Conservation (phyloP, 192 early-diverging fungal species). For the Gonapodya prolifera region DNA sequence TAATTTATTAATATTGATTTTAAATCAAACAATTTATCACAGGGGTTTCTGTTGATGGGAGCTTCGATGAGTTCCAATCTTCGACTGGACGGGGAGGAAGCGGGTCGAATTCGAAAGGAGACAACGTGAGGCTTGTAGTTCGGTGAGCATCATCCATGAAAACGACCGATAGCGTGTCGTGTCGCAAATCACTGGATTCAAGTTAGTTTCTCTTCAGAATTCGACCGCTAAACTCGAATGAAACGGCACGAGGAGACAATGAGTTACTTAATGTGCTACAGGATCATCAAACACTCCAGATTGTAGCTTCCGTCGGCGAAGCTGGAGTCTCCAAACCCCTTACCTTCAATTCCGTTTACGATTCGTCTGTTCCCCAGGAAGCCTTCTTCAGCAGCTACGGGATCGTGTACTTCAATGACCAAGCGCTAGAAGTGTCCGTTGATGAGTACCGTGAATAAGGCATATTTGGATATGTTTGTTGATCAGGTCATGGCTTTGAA, state of each 20-base stretch:
- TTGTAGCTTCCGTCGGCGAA: background rate
- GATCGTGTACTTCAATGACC: background rate
- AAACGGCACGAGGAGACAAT: background rate
- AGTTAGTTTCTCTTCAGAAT: no score
- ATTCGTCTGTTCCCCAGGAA: background rate
- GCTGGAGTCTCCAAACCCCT: background rate
- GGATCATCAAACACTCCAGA: background rate
- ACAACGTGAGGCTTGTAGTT: background rate
- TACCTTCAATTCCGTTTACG: background rate
- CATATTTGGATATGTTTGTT: no score
- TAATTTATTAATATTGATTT: no score
- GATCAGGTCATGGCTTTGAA: no score
- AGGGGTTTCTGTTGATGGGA: no score
- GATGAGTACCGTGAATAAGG: no score
- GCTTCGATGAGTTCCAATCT: no score
- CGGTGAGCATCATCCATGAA: background rate
- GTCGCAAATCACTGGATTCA: background rate
- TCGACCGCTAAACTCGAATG: background rate
- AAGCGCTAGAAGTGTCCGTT: background rate
- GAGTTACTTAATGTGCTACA: background rate
- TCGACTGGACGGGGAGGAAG: no score
- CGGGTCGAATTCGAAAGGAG: background rate
- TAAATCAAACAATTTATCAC: no score
- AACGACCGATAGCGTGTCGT: background rate
- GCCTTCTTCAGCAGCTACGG: background rate